Evolutionary conservation across 1,139 yeast genomes (phyloP).

Genomic region (Pichia sp.): DNA sequence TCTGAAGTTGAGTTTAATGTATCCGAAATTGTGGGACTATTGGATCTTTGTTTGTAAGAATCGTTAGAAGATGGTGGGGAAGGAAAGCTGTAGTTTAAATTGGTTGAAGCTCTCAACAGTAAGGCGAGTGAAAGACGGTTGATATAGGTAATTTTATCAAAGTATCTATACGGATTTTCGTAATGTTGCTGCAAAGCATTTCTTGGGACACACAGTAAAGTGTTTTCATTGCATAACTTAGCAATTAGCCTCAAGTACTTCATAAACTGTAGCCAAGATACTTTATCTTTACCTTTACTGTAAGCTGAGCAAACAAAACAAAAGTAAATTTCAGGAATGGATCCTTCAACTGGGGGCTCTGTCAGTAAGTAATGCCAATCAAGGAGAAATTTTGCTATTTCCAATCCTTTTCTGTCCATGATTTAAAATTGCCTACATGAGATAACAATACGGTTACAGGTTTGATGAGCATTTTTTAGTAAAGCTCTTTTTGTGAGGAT

Average conservation of each 20-base stretch:
- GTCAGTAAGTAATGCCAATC: conserved; percentile 25
- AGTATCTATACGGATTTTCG: conserved; percentile 26
- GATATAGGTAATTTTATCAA: conserved; percentile 19
- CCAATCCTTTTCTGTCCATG: conserved; percentile 26
- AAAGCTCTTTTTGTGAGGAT: too few relatives aligned
- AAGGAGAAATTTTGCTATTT: conserved; percentile 24
- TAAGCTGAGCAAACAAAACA: conserved; percentile 26
- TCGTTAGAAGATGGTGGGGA: background rate
- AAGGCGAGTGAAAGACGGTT: conserved; percentile 23
- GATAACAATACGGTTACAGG: too few relatives aligned
- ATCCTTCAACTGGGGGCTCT: conserved; percentile 26
- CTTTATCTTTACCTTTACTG: conserved; percentile 26
- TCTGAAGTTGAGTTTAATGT: background rate
- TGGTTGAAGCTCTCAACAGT: conserved; percentile 14
- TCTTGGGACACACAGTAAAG: conserved; percentile 21
- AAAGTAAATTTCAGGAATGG: conserved; percentile 25
- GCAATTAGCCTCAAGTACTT: conserved; percentile 21
- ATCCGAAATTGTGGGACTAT: background rate
- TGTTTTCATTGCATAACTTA: conserved; percentile 17
- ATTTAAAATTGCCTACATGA: too few relatives aligned
- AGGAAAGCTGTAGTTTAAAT: background rate
- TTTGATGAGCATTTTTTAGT: background rate
- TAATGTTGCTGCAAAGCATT: conserved; percentile 18
- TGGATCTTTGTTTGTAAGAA: background rate
- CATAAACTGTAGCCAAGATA: conserved; percentile 27